phyloP scores from a whole-genome alignment of 2,329 filamentous ascomycete species.

The Exutisphaerella laricina region DNA sequence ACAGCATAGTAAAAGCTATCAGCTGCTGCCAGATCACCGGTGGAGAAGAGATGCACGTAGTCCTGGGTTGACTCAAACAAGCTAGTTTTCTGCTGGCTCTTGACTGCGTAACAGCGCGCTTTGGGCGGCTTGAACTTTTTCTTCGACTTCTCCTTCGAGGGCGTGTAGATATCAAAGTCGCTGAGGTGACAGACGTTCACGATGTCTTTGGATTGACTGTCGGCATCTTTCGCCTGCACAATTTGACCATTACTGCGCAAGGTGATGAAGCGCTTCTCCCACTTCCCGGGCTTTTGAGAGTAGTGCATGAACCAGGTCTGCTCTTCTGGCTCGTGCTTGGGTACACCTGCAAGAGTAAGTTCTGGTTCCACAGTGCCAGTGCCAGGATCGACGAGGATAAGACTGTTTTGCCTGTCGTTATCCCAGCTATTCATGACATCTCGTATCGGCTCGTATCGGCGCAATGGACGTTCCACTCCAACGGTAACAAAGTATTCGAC shows the following conservation, averaged over 20 bases:
- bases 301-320: conserved; percentile 70
- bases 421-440: conserved; percentile 95
- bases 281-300: conserved; percentile 75
- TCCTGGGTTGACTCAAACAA: conserved; percentile 78
- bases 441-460: conserved; percentile 78
- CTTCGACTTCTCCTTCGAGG: conserved; percentile 60
- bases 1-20: conserved; percentile 65
- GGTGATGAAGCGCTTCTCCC: conserved; percentile 78
- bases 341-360: conserved; percentile 61
- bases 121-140: conserved; percentile 78
- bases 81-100: conserved; percentile 82
- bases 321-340: conserved; percentile 58
- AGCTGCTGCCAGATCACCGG: conserved; percentile 63
- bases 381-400: conserved; percentile 59
- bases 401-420: conserved; percentile 66
- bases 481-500: conserved; percentile 70
- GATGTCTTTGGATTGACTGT: conserved; percentile 56
- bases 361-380: conserved; percentile 50
- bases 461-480: conserved; percentile 74
- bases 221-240: conserved; percentile 64
- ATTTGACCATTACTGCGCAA: conserved; percentile 69
- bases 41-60: conserved; percentile 88
- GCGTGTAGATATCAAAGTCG: conserved; percentile 86
- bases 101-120: conserved; percentile 78
- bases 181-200: conserved; percentile 74